Conservation (phyloP, 345 rosid genomes). For the Populus davidiana region DNA sequence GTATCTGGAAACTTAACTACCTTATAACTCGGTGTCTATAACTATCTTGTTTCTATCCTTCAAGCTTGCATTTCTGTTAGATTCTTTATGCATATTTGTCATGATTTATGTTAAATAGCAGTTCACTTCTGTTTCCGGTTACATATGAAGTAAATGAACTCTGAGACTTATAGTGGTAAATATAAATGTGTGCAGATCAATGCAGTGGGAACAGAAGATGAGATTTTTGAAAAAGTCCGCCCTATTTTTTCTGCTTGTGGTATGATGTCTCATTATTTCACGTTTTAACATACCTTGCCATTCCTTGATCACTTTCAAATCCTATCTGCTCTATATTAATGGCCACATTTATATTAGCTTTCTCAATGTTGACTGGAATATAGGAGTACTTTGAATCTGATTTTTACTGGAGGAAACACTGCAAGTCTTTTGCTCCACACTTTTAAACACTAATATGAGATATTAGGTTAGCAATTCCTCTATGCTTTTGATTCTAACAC, state of each 20-base stretch:
- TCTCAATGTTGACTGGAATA: neutral
- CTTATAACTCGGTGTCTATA: neutral
- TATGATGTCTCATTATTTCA: constrained; percentile 34
- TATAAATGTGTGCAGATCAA: constrained; percentile 53
- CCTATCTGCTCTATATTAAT: neutral
- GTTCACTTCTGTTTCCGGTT: neutral
- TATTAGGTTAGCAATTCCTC: neutral
- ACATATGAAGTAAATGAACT: neutral
- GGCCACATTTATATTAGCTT: neutral
- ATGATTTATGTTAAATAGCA: neutral
- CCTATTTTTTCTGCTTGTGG: constrained; percentile 53
- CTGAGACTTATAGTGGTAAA: constrained; percentile 2
- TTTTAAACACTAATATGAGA: neutral
- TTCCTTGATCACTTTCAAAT: neutral
- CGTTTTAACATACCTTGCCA: neutral
- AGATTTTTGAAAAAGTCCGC: constrained; percentile 70
- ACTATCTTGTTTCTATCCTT: neutral
- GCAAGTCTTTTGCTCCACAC: neutral
- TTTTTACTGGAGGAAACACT: too few species aligned
- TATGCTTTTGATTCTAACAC: neutral
- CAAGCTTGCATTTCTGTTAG: neutral
- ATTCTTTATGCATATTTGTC: neutral
- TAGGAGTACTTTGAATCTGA: neutral
- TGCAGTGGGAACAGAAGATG: constrained; percentile 81
- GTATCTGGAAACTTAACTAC: constrained; percentile 1